phyloP scores from a whole-genome alignment of 139 green algal species.

The Klebsormidium nitens region DNA sequence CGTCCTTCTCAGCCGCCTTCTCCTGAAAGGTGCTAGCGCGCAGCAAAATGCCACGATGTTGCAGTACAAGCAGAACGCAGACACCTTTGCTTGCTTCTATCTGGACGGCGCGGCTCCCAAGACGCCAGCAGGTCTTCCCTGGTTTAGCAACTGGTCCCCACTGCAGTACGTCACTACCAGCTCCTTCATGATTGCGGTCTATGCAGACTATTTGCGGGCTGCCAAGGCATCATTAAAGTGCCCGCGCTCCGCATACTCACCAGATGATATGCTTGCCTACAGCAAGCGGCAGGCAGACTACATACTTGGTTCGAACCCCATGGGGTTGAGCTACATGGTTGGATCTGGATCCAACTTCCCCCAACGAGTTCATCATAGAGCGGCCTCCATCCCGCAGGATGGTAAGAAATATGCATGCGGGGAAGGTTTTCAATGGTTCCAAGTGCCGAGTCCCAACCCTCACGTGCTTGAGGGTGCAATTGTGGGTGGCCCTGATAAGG shows the following conservation, averaged over 20 bases:
- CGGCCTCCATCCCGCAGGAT: not conserved
- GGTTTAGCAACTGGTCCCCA: not conserved
- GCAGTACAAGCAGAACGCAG: too few species aligned
- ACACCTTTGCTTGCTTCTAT: not conserved
- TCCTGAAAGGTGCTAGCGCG: too few species aligned
- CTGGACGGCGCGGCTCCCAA: not conserved
- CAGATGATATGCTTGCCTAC: not conserved
- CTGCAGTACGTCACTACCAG: not conserved
- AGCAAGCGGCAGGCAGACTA: not conserved
- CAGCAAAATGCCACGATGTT: too few species aligned
- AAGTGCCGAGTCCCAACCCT: conserved; percentile 22
- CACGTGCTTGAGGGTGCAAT: conserved; percentile 30
- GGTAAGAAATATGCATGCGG: conserved; percentile 5
- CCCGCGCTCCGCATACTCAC: not conserved
- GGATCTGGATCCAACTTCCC: not conserved
- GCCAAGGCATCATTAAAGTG: not conserved
- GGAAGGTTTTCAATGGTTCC: conserved; percentile 6
- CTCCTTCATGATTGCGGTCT: not conserved
- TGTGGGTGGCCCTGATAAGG: conserved; percentile 25
- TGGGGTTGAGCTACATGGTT: not conserved
- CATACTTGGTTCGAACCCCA: not conserved
- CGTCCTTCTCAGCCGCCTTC: too few species aligned
- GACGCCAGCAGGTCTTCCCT: not conserved
- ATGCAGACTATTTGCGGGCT: not conserved
- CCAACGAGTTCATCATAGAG: not conserved